Conservation (phyloP, 306 rosid genomes). For the Quillaja saponaria region DNA sequence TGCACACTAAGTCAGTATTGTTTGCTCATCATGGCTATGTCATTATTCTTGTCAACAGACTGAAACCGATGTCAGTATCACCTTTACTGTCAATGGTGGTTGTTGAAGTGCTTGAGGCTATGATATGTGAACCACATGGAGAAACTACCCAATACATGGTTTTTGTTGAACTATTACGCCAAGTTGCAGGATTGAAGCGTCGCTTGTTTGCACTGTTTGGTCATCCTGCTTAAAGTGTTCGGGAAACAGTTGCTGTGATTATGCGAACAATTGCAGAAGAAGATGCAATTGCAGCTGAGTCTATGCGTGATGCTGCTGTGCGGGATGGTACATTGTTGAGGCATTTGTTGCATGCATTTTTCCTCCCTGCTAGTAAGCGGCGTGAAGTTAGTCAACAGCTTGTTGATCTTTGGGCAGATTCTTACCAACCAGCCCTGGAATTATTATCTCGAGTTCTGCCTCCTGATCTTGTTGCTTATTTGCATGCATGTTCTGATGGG, state of each 20-base stretch:
- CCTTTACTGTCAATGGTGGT: conserved; percentile 92
- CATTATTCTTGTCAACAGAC: conserved; percentile 82
- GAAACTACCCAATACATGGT: conserved; percentile 94
- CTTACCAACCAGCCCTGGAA: conserved; percentile 92
- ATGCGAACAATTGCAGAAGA: conserved; percentile 99
- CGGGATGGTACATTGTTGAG: conserved; percentile 97
- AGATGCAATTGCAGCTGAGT: conserved; percentile 99
- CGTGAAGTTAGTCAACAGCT: conserved; percentile 95
- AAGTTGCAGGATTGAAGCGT: conserved; percentile 97
- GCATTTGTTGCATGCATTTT: conserved; percentile 89
- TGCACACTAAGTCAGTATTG: conserved; percentile 96
- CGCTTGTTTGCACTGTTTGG: conserved; percentile 98
- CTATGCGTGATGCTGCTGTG: conserved; percentile 98
- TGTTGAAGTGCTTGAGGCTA: conserved; percentile 97
- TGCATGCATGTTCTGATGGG: conserved; percentile 90
- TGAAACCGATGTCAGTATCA: conserved; percentile 91
- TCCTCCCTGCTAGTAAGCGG: conserved; percentile 85
- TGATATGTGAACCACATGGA: conserved; percentile 97
- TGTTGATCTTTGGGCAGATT: conserved; percentile 99
- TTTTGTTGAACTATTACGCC: conserved; percentile 94
- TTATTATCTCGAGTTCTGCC: conserved; percentile 90
- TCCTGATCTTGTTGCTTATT: conserved; percentile 98
- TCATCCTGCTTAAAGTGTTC: conserved; percentile 96
- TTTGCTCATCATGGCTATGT: conserved; percentile 78
- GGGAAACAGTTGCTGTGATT: conserved; percentile 94